These are phyloP conservation scores for Porcisia hertigi DNA, from an alignment of 208 protist genomes.

Conservation along the genomic window DNA sequence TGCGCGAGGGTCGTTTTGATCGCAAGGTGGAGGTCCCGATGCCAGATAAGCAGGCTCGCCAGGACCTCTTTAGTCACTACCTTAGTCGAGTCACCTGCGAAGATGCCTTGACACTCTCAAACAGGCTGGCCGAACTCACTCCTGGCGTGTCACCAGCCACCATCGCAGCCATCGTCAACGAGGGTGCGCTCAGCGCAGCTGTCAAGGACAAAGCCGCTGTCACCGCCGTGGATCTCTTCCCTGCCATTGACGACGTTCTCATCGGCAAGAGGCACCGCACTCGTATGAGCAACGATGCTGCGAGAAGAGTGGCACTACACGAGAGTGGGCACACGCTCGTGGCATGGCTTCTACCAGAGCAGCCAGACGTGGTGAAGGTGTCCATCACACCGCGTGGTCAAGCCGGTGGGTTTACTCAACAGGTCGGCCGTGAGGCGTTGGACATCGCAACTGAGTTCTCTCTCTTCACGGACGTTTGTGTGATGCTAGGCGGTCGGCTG, in stretches of 20 bases:
- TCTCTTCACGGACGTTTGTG: conserved; percentile 92
- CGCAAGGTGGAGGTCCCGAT: conserved; percentile 88
- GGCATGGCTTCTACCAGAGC: conserved; percentile 90
- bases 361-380: conserved; percentile 94
- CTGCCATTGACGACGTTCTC: conserved; percentile 87
- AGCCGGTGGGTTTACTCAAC: conserved; percentile 81
- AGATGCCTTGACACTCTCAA: conserved; percentile 30
- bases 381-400: conserved; percentile 94
- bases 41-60: conserved; percentile 72
- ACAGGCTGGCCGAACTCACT: conserved; percentile 75
- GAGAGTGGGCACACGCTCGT: conserved; percentile 97
- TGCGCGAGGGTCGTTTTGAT: conserved; percentile 98
- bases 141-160: conserved; percentile 93
- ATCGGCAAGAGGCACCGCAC: conserved; percentile 86
- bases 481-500: conserved; percentile 94
- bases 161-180: conserved; percentile 90
- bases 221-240: conserved; percentile 63
- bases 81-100: conserved; percentile 51
- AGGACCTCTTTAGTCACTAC: conserved; percentile 80
- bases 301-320: conserved; percentile 88
- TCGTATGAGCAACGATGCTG: conserved; percentile 58
- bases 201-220: conserved; percentile 92
- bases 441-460: conserved; percentile 89
- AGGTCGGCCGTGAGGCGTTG: conserved; percentile 74
- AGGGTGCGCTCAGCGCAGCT: conserved; percentile 89